Conservation (phyloP, 805 yeast species). For the Metschnikowia arizonensis region DNA sequence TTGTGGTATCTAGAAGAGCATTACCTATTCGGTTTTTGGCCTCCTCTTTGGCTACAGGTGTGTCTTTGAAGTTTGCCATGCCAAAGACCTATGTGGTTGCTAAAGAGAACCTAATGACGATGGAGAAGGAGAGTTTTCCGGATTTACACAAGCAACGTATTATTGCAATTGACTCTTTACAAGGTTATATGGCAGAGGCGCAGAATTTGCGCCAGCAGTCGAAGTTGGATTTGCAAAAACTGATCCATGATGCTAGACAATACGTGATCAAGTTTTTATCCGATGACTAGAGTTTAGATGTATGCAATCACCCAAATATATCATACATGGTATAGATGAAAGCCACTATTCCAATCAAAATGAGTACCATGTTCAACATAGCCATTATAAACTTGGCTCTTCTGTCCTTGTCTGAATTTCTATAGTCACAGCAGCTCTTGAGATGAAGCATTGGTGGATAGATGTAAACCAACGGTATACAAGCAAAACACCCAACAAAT, state of each 20-base stretch:
- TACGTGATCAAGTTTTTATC: conserved; percentile 10
- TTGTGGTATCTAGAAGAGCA: conserved; percentile 44
- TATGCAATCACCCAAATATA: conserved; percentile 9
- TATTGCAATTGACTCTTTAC: conserved; percentile 14
- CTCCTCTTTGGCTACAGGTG: conserved; percentile 48
- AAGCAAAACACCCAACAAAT: conserved; percentile 79
- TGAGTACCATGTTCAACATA: conserved; percentile 45
- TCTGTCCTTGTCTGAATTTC: conserved; percentile 18
- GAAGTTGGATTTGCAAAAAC: conserved; percentile 15
- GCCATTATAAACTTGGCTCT: conserved; percentile 37
- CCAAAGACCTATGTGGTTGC: conserved; percentile 32
- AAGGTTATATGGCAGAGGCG: conserved; percentile 12
- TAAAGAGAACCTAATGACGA: conserved; percentile 18
- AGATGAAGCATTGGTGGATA: conserved; percentile 78
- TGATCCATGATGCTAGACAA: conserved; percentile 17
- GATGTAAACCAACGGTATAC: conserved; percentile 81
- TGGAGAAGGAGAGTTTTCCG: conserved; percentile 31
- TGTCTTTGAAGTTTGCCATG: conserved; percentile 43
- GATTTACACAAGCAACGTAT: conserved; percentile 28
- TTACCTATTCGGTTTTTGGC: conserved; percentile 48
- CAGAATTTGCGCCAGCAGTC: conserved; percentile 10
- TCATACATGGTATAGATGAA: conserved; percentile 61
- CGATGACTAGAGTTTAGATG: conserved; percentile 9
- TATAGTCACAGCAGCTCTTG: conserved; percentile 41
- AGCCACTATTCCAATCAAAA: conserved; percentile 54